phyloP scores from a whole-genome alignment of 345 rosid species.

The Gossypium bickii region DNA sequence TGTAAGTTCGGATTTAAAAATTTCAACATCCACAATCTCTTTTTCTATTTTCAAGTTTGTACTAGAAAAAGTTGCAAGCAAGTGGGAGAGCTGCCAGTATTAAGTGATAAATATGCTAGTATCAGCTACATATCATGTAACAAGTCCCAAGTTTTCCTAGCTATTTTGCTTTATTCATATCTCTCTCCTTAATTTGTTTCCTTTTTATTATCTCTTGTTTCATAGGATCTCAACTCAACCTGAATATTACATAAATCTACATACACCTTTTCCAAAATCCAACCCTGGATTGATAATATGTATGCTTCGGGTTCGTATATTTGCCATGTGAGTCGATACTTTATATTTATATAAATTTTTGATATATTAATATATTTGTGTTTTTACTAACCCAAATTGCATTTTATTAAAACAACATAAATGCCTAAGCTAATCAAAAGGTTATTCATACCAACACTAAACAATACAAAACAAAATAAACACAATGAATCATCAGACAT shows the following conservation, averaged over 20 bases:
- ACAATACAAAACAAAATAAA: too few species aligned
- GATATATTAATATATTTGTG: background rate
- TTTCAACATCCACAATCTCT: background rate
- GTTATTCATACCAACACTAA: too few species aligned
- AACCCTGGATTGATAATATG: background rate
- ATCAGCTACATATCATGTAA: constrained; percentile 8
- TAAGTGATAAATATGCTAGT: constrained; percentile 24
- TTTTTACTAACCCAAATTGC: background rate
- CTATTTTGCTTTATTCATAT: constrained; percentile 18
- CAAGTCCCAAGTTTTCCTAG: background rate
- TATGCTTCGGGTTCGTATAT: background rate
- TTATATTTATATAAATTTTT: background rate
- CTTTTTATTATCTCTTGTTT: constrained; percentile 24
- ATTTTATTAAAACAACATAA: too few species aligned
- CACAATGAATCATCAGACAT: too few species aligned
- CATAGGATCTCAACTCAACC: constrained; percentile 25
- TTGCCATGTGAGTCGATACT: background rate
- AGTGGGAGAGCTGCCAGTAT: constrained; percentile 29
- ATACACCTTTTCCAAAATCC: constrained; percentile 13
- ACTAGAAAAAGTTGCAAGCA: constrained; percentile 13
- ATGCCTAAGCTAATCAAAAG: too few species aligned
- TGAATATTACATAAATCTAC: constrained; percentile 20
- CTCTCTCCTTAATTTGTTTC: constrained; percentile 16
- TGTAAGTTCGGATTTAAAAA: background rate
- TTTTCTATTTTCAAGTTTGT: background rate